A percentile compares a stretch with the other conserved stretches of the same genome.
Evolutionary conservation across 164 flowering plant genomes (phyloP).

Genomic region (Vitis riparia): DNA sequence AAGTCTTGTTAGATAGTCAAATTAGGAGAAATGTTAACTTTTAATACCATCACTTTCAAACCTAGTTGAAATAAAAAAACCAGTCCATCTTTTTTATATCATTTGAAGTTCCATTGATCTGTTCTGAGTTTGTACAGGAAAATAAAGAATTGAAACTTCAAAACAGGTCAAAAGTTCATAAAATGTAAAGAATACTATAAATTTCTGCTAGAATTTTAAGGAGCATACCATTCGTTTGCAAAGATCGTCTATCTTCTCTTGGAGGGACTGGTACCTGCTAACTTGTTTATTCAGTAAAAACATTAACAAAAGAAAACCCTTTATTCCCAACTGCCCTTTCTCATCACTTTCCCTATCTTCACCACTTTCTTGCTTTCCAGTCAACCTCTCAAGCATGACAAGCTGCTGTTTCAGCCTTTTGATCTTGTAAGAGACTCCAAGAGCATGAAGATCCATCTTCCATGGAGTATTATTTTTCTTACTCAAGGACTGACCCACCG

Average conservation of each 20-base stretch:
- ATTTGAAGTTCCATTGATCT: no score
- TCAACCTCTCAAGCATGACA: constrained; percentile 71
- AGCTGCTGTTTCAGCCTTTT: constrained; percentile 92
- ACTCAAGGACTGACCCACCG: constrained; percentile 15
- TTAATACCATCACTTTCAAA: no score
- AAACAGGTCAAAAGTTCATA: neutral
- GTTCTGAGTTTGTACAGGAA: no score
- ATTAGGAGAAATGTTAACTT: no score
- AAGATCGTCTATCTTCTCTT: constrained; percentile 75
- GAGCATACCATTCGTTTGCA: constrained; percentile 78
- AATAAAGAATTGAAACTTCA: neutral
- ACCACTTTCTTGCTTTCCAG: constrained; percentile 46
- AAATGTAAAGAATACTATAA: neutral
- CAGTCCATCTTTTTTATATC: no score
- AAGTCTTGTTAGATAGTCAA: no score
- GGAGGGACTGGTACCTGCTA: constrained; percentile 75
- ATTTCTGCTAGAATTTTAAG: neutral
- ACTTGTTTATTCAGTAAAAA: constrained; percentile 76
- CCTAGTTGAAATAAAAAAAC: no score
- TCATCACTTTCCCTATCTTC: constrained; percentile 32
- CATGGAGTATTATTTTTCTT: constrained; percentile 37
- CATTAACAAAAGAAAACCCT: constrained; percentile 41
- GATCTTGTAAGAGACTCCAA: constrained; percentile 88
- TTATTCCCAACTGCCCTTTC: constrained; percentile 24
- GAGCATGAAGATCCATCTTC: constrained; percentile 83